Evolutionary conservation across 176 grass and related monocot species (phyloP), one percentile per base, ranked within the genome.

Genomic region (Thinopyrum elongatum): DNA sequence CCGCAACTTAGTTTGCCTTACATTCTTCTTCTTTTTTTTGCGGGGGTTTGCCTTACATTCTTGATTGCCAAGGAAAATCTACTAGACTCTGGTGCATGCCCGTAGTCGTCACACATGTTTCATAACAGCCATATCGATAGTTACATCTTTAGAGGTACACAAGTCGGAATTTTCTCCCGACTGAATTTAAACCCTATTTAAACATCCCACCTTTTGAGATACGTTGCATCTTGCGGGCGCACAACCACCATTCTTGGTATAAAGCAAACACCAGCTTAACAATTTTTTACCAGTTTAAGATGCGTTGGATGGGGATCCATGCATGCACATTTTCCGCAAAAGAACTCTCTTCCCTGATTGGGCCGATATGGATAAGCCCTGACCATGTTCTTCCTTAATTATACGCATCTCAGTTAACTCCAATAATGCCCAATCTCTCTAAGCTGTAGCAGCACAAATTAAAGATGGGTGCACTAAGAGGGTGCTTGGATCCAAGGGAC

Each of bases 301-400:
- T 87, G 81, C 46, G 22, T 34, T 38, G 12, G 31, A 80, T 62
- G 29, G 19, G 38, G 34, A 4, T 68, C 8, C 53, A 58, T 53
- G 25, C 36, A 75, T 75, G 38, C 64, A 76, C 84, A 82, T 77
- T 59, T 79, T 14, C 8, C 49, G 66, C 81, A 81, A 5, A 8
- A 51, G n/a, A 80, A 60, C n/a, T 2, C 51, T 42, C 28, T 8
- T 7, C 17, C 75, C 68, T 65, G 9, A 84, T 80, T 91, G 89
- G 89, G 22, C 38, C 49, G 14, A n/a, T 77, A 42, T 71, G 89
- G 89, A 91, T 91, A 91, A 85, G 77, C 81, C 70, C 85, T 70
- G 16, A 75, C 61, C 47, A 19, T 25, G 42, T 58, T 74, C 21
- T 75, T 58, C 19, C 53, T 58, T 9, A 58, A 16, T 10, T 34